phyloP scores from a whole-genome alignment of 2,329 filamentous ascomycete genomes.

The Aspergillus puulaauensis region DNA sequence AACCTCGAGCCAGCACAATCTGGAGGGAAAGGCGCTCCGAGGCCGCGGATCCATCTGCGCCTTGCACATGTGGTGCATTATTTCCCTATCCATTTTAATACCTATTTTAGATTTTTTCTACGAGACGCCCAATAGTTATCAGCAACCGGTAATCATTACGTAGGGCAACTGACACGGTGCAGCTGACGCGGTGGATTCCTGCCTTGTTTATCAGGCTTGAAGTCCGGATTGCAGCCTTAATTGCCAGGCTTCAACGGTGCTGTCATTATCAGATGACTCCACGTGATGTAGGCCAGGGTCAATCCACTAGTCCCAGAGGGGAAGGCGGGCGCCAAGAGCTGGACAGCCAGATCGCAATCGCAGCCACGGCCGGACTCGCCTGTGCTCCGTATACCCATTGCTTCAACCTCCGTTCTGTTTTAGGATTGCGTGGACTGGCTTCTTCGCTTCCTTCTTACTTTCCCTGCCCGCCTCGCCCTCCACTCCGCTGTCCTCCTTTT shows the following conservation, averaged over 20 bases:
- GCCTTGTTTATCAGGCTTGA: not conserved
- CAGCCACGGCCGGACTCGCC: slow-evolving; percentile 18
- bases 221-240: not conserved
- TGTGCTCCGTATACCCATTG: slow-evolving; percentile 1
- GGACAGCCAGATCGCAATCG: slow-evolving; percentile 19
- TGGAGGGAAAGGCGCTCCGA: not conserved
- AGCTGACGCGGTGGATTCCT: not conserved
- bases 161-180: not conserved
- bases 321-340: slow-evolving; percentile 8
- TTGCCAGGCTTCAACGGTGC: not conserved
- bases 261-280: not conserved
- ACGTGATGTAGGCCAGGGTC: slow-evolving; percentile 6
- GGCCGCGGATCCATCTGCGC: not conserved
- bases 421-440: slow-evolving; percentile 21
- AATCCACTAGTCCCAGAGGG: slow-evolving; percentile 1
- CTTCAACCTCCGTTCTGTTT: slow-evolving; percentile 6
- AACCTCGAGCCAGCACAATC: not conserved
- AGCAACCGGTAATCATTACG: slow-evolving; percentile 2
- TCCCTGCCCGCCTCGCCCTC: slow-evolving; percentile 11
- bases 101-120: no score
- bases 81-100: no score
- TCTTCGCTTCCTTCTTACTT: slow-evolving; percentile 20
- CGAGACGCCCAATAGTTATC: no score
- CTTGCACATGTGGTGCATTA: not conserved
- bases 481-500: slow-evolving; percentile 2